Base-by-base conservation (phyloP, 2,329 filamentous ascomycete genomes). In the Hypoxylon sp. region DNA sequence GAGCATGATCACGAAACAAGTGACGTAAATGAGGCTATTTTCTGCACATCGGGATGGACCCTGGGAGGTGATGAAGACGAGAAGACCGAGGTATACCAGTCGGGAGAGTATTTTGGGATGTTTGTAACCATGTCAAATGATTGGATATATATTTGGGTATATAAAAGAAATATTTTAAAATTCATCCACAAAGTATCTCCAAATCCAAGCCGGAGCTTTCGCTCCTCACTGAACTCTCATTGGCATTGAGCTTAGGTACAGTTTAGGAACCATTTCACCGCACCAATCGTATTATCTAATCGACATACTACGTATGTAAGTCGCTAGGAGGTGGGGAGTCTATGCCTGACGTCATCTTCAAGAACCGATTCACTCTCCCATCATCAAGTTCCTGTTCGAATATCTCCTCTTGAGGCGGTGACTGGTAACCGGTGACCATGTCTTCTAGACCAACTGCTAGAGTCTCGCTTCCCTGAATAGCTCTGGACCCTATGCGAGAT, bases 271-370 rank as follows among this genome's bases (percentile, higher is more conserved):
- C 5, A 27, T 9, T 45, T 31, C 8, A 58, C 29, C 11, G 31
- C 24, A 15, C 13, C 27, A 23, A 37, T 26, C 5, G 17, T 8
- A 33, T 21, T 33, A 31, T 10, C 15, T 47, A 53, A 53, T 47
- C 42, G 20, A 11, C n/a, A n/a, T n/a, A n/a, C 4, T 13, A 15
- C 20, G 42, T 43, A 43, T 27, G 33, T 48, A 48, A 48, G 26
- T n/a, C 11, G 15, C 24, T 7, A 26, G 24, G 17, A 38, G 11
- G 10, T 29, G n/a, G n/a, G n/a, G n/a, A n/a, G n/a, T n/a, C n/a
- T n/a, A n/a, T n/a, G n/a, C n/a, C n/a, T 60, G 57, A 56, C 53
- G 57, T 61, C 58, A 61, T 17, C 21, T 9, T 10, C 48, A 40
- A n/a, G 8, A 21, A 46, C 27, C 43, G 21, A 38, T 21, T 54